Evolutionary conservation across 2,329 filamentous ascomycete species (phyloP), one percentile per base, ranked within the genome.

Genomic region (Blastomyces parvus): DNA sequence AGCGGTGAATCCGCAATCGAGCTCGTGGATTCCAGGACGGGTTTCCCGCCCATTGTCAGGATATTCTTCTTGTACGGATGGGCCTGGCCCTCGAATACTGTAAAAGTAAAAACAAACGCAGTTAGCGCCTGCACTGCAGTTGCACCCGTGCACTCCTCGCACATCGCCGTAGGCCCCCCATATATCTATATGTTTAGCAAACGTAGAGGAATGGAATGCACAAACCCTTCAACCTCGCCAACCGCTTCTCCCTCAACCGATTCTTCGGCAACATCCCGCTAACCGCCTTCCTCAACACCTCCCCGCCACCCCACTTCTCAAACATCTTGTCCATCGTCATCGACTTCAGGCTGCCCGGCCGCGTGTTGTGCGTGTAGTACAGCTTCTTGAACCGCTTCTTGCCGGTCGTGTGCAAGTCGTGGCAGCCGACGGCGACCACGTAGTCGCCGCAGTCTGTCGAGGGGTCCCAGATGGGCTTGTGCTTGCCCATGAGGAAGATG

Each of bases 381-480:
- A 86, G 87, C 82, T 99, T 99, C 81, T 96, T 90, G 78, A 85
- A 88, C 75, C 87, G 89, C 81, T 99, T 99, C 75, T 90, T 89
- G 69, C 94, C 94, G 8, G 94, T 97, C 0, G 87, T 88, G 79
- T 92, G 87, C 59, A 99, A 82, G 58, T 93, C 87, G 50, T 88
- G 84, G 81, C 94, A 97, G 76, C 91, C 88, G 46, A 90, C 90
- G 60, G 94, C 92, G 0, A 99, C 93, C 14, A 99, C 92, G 77
- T 99, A 99, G 85, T 99, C 94, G 70, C 94, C 94, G 83, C 94
- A 97, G 82, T 99, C 94, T 66, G 92, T 97, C 27, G 91, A 96
- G 1, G 94, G 94, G 79, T 97, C 90, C 80, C 87, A 99, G 77
- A 94, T 96, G 27, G 94, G 94, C 80, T 99, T 99, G 84, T 99